phyloP scores from a whole-genome alignment of 208 protist genomes.

The Leishmania mexicana region DNA sequence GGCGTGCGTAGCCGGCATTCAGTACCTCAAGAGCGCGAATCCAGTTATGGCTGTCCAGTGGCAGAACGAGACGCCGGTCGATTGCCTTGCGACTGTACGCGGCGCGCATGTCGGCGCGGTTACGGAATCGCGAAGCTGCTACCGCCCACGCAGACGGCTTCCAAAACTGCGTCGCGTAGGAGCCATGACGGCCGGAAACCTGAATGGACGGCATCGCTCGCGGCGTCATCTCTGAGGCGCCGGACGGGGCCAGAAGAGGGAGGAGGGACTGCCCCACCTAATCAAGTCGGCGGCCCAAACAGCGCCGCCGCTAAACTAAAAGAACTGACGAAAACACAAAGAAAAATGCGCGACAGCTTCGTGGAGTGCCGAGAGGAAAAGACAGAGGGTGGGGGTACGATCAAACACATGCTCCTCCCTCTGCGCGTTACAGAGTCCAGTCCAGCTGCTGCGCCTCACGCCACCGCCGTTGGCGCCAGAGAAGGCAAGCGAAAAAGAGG shows the following conservation, averaged over 20 bases:
- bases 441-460: background rate
- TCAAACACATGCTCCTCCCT: background rate
- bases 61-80: slow-evolving; percentile 81
- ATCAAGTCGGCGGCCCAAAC: background rate
- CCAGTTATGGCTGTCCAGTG: slow-evolving; percentile 82
- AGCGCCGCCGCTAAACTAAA: background rate
- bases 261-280: background rate
- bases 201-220: slow-evolving; percentile 35
- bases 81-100: slow-evolving; percentile 70
- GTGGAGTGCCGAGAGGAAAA: no score
- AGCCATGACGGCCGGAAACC: slow-evolving; percentile 76
- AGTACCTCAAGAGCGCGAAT: slow-evolving; percentile 82
- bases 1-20: slow-evolving; percentile 62
- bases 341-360: background rate
- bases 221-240: background rate
- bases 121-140: slow-evolving; percentile 28
- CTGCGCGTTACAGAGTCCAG: background rate
- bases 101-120: slow-evolving; percentile 42
- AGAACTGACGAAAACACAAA: background rate
- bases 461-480: background rate
- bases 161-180: slow-evolving; percentile 85
- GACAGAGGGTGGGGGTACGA: background rate
- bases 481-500: background rate
- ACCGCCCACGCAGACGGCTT: slow-evolving; percentile 11
- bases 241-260: background rate